Percentiles rank a stretch among this genome's conserved stretches.
phyloP scores from a whole-genome alignment of 352 stramenopile genomes.

The Phytophthora boehmeriae region DNA sequence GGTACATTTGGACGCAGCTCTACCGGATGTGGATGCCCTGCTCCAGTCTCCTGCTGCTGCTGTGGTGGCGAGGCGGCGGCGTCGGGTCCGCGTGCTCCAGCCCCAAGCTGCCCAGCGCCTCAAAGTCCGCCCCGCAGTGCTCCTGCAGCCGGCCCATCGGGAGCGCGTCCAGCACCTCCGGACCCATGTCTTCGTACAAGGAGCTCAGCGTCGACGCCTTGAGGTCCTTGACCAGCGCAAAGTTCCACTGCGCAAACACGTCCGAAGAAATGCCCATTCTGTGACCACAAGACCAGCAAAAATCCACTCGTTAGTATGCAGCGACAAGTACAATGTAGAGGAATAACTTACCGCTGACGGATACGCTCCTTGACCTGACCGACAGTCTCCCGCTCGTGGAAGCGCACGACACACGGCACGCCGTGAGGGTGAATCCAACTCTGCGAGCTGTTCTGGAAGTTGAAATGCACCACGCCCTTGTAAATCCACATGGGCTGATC shows the following conservation, averaged over 20 bases:
- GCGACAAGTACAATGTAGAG: not conserved
- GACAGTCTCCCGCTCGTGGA: slow-evolving; percentile 69
- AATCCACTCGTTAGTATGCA: slow-evolving; percentile 8
- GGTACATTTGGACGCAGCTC: slow-evolving; percentile 31
- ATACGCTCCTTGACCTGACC: slow-evolving; percentile 74
- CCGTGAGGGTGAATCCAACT: slow-evolving; percentile 81
- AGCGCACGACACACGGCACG: slow-evolving; percentile 70
- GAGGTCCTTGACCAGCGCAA: slow-evolving; percentile 78
- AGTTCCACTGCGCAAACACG: slow-evolving; percentile 72
- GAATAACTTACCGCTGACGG: slow-evolving; percentile 48
- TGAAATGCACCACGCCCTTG: slow-evolving; percentile 79
- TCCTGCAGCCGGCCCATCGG: slow-evolving; percentile 69
- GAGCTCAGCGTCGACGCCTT: slow-evolving; percentile 63
- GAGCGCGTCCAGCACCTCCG: slow-evolving; percentile 52
- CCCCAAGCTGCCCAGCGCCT: slow-evolving; percentile 59
- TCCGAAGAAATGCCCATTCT: slow-evolving; percentile 77
- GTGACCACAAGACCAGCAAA: slow-evolving; percentile 15
- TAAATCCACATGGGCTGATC: slow-evolving; percentile 39
- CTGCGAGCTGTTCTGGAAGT: slow-evolving; percentile 57
- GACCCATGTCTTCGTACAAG: slow-evolving; percentile 72
- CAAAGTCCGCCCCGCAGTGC: slow-evolving; percentile 58
- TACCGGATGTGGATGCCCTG: slow-evolving; percentile 87
- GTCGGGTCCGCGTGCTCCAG: slow-evolving; percentile 77
- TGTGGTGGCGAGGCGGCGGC: slow-evolving; percentile 36
- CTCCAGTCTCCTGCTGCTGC: slow-evolving; percentile 62